These are phyloP conservation scores for Hypoxylon rubiginosum DNA, from an alignment of 2,329 filamentous ascomycete species.

Conservation along the genomic window DNA sequence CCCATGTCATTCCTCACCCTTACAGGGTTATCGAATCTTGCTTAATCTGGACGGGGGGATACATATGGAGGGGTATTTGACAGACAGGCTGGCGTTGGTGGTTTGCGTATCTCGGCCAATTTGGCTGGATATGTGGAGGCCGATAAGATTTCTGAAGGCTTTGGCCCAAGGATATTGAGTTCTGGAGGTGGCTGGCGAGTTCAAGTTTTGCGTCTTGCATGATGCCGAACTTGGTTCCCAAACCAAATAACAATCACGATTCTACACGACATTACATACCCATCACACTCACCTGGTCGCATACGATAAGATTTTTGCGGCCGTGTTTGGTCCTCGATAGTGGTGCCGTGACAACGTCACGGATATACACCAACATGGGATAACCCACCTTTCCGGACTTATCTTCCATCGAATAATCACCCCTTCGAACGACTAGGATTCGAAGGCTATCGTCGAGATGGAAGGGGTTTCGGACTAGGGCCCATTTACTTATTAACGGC, in stretches of 20 bases:
- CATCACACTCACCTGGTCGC: slow-evolving; percentile 28
- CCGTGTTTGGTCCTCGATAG: slow-evolving; percentile 33
- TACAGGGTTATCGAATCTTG: slow-evolving; percentile 45
- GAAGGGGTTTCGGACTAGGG: slow-evolving; percentile 13
- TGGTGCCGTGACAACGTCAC: slow-evolving; percentile 4
- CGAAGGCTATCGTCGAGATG: slow-evolving; percentile 18
- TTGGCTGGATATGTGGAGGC: slow-evolving; percentile 50
- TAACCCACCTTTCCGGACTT: slow-evolving; percentile 16
- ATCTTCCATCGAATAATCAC: slow-evolving; percentile 22
- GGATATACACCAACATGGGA: slow-evolving; percentile 10
- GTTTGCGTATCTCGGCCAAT: slow-evolving; percentile 48
- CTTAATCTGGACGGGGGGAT: slow-evolving; percentile 48
- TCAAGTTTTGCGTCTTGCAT: slow-evolving; percentile 39
- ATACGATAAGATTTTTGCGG: slow-evolving; percentile 20
- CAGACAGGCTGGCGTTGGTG: slow-evolving; percentile 40
- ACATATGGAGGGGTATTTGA: slow-evolving; percentile 49
- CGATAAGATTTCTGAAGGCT: slow-evolving; percentile 26
- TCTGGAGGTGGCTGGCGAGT: slow-evolving; percentile 34
- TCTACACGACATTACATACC: slow-evolving; percentile 22
- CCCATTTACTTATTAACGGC: slow-evolving; percentile 22
- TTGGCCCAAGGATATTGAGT: slow-evolving; percentile 33
- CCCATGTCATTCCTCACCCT: slow-evolving; percentile 39
- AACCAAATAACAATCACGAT: slow-evolving; percentile 27
- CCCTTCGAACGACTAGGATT: slow-evolving; percentile 8
- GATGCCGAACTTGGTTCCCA: slow-evolving; percentile 39